Conservation (phyloP, 169 alveolate genomes). For the Pseudocohnilembus persalinus region DNA sequence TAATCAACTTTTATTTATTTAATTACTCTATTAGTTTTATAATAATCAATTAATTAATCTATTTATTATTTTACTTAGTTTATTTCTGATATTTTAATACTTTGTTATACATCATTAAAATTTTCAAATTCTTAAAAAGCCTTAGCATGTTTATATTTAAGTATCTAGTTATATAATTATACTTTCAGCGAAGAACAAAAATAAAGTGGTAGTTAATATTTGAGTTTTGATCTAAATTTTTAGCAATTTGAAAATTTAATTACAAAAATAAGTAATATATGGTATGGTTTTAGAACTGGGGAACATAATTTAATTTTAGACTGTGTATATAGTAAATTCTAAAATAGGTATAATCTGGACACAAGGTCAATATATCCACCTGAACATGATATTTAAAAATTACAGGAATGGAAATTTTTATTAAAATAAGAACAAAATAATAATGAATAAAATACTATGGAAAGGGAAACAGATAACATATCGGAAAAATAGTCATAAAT, state of each 20-base stretch:
- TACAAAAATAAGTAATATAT: too few relatives aligned
- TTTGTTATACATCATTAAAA: constrained; percentile 28
- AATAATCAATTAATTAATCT: not conserved
- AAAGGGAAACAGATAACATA: too few relatives aligned
- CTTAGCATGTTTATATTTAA: not conserved
- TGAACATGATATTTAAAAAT: too few relatives aligned
- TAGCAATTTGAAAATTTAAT: not conserved
- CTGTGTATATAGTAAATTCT: not conserved
- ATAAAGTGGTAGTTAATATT: not conserved
- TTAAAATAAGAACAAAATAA: not conserved
- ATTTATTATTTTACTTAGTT: constrained; percentile 4
- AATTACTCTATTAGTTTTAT: not conserved
- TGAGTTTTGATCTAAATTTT: not conserved
- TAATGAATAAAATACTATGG: too few relatives aligned
- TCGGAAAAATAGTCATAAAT: too few relatives aligned
- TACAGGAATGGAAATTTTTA: not conserved
- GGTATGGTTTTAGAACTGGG: not conserved
- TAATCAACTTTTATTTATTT: not conserved
- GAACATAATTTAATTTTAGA: not conserved
- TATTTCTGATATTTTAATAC: constrained; percentile 45
- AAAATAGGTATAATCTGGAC: not conserved
- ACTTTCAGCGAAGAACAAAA: too few relatives aligned
- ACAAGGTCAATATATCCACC: not conserved
- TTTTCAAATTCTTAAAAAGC: not conserved
- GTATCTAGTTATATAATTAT: not conserved